Conservation (phyloP, 2,329 filamentous ascomycete species). For the Didymella pinodella region DNA sequence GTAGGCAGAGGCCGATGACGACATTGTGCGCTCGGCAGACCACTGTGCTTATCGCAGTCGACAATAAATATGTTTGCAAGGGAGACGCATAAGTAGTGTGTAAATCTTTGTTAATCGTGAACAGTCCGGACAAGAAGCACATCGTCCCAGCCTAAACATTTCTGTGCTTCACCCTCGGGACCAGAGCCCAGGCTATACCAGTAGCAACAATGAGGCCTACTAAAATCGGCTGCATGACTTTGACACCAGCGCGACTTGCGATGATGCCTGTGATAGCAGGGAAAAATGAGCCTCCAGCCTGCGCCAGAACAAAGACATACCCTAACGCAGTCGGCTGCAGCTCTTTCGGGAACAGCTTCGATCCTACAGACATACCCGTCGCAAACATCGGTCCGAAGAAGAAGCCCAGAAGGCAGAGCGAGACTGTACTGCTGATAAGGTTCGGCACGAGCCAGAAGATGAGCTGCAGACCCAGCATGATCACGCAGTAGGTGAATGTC, state of each 20-base stretch:
- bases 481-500: slow-evolving; percentile 57
- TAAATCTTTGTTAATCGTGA: too few relatives aligned
- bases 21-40: too few relatives aligned
- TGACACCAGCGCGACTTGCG: slow-evolving; percentile 43
- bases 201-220: slow-evolving; percentile 27
- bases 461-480: slow-evolving; percentile 57
- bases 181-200: slow-evolving; percentile 2
- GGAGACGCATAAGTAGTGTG: too few relatives aligned
- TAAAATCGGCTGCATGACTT: slow-evolving; percentile 33
- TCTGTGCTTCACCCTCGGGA: slow-evolving; percentile 5
- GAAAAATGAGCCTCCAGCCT: slow-evolving; percentile 64
- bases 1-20: too few relatives aligned
- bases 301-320: slow-evolving; percentile 66
- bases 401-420: slow-evolving; percentile 64
- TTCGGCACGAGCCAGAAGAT: slow-evolving; percentile 40
- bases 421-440: slow-evolving; percentile 57
- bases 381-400: slow-evolving; percentile 67
- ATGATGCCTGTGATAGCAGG: slow-evolving; percentile 64
- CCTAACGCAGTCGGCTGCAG: slow-evolving; percentile 60
- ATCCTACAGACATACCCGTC: slow-evolving; percentile 63
- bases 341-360: slow-evolving; percentile 60
- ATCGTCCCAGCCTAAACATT: neutral
- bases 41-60: too few relatives aligned
- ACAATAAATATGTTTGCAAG: too few relatives aligned
- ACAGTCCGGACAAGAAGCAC: too few relatives aligned